A percentile compares a stretch with the other conserved stretches of the same genome.
These are phyloP conservation scores for Metarhizium sp. DNA, from an alignment of 2,329 filamentous ascomycete species.

Conservation along the genomic window DNA sequence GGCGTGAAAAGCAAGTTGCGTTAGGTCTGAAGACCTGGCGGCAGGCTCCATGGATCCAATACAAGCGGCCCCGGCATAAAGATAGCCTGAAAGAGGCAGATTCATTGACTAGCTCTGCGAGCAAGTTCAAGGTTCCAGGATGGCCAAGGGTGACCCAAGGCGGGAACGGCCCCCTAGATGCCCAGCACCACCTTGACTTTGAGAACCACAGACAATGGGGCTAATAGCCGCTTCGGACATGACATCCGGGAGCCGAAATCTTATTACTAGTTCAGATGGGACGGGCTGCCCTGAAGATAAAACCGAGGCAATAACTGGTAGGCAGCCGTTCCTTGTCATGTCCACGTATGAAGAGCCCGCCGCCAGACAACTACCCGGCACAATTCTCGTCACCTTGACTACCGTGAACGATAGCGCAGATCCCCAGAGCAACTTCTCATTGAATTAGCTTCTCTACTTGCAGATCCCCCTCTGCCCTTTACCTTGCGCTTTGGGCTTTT, in stretches of 20 bases:
- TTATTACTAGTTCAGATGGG: not conserved
- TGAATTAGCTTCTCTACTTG: not conserved
- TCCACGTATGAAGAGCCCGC: no score
- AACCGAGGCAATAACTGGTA: not conserved
- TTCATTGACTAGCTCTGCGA: not conserved
- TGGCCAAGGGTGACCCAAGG: not conserved
- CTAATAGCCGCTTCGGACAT: not conserved
- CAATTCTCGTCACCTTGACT: not conserved
- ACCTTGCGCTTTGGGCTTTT: not conserved
- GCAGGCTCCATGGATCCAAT: not conserved
- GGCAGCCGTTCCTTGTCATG: not conserved
- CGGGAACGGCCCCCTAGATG: not conserved
- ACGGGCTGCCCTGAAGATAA: not conserved
- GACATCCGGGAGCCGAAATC: slow-evolving; percentile 1
- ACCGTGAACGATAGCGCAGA: not conserved
- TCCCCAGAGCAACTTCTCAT: not conserved
- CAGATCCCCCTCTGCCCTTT: not conserved
- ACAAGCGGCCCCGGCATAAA: not conserved
- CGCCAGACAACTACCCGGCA: not conserved
- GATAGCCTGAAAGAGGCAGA: not conserved
- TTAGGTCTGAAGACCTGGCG: not conserved
- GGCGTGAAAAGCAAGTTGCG: not conserved
- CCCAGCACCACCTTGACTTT: not conserved
- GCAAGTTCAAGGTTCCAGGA: slow-evolving; percentile 1
- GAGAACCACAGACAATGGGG: slow-evolving; percentile 2